Evolutionary conservation across 106 monocot species (phyloP).

Genomic region (Dioscorea dumetorum): DNA sequence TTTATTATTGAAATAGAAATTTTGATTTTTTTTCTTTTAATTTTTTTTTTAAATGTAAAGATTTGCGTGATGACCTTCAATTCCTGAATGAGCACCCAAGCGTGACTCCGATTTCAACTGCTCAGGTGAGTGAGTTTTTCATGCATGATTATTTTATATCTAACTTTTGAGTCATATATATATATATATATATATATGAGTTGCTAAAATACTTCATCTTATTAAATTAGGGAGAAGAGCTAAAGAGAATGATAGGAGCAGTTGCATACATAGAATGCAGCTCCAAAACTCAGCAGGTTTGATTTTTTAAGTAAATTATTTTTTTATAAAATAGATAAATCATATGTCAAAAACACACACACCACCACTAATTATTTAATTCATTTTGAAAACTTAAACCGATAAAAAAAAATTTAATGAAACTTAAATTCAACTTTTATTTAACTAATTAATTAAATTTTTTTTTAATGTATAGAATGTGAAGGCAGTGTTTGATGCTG

Average conservation of each 20-base stretch:
- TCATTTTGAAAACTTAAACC: not conserved
- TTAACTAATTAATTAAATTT: not conserved
- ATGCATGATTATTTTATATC: not conserved
- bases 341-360: no score
- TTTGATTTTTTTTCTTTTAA: no score
- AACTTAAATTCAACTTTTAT: not conserved
- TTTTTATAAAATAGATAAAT: no score
- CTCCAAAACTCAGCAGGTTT: constrained; percentile 81
- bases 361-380: no score
- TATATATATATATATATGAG: not conserved
- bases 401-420: not conserved
- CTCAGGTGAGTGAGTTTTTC: constrained; percentile 31
- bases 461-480: constrained; percentile 39
- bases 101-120: constrained; percentile 49
- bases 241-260: constrained; percentile 66
- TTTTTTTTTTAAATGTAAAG: constrained; percentile 13
- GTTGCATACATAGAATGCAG: constrained; percentile 71
- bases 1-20: no score
- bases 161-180: not conserved
- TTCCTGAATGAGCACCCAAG: constrained; percentile 59
- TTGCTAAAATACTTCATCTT: not conserved
- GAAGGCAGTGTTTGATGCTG: constrained; percentile 60
- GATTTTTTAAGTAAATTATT: not conserved
- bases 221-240: constrained; percentile 61
- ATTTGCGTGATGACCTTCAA: constrained; percentile 77